Base-by-base conservation (phyloP, 2,329 filamentous ascomycete species). In the Ceratocystis papillata region DNA sequence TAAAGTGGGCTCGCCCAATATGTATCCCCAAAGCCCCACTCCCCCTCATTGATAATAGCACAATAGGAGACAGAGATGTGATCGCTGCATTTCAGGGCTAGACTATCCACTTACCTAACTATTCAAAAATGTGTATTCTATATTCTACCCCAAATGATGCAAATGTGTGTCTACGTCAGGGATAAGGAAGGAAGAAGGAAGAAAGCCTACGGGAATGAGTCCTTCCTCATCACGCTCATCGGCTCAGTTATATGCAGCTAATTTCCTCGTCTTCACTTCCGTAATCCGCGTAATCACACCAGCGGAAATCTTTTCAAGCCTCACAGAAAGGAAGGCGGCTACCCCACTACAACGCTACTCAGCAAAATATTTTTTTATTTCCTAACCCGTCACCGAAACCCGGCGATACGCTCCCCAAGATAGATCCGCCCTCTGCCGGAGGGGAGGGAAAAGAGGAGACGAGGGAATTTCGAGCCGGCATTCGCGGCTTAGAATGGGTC, bases 101-200 rank as follows among this genome's bases (percentile, higher is more conserved):
- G 28, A 30, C 28, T 30, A 1, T 1, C 28, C 28, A 28, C 28
- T 6, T 30, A 30, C 28, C 28, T 37, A 37, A 37, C 33, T 37
- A 1, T 37, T 37, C 33, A 37, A 37, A 37, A 8, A 37, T 37
- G 33, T 6, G 6, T 10, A 6, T 3, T 6, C 33, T 10, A 33
- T 10, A 6, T 3, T 7, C 33, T 3, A 33, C 33, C 33, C 7
- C 25, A 4, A 53, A 22, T 25, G n/a, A n/a, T 50, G 48, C 20
- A 25, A 25, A 53, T 10, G 7, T 25, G 6, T 17, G 33, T 33
- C 1, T 8, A 37, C 33, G 33, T 53, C 48, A 53, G 48, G 20
- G 20, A 53, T 53, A 53, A 25, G 48, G 48, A 53, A 53, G 48
- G 48, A 53, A 53, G n/a, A 53, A 53, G 48, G 48, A 53, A 53